A percentile compares a stretch with the other conserved stretches of the same genome.
These are phyloP conservation scores for Arthrobotrys sphaeroides DNA, from an alignment of 2,329 filamentous ascomycete genomes.

Conservation along the genomic window DNA sequence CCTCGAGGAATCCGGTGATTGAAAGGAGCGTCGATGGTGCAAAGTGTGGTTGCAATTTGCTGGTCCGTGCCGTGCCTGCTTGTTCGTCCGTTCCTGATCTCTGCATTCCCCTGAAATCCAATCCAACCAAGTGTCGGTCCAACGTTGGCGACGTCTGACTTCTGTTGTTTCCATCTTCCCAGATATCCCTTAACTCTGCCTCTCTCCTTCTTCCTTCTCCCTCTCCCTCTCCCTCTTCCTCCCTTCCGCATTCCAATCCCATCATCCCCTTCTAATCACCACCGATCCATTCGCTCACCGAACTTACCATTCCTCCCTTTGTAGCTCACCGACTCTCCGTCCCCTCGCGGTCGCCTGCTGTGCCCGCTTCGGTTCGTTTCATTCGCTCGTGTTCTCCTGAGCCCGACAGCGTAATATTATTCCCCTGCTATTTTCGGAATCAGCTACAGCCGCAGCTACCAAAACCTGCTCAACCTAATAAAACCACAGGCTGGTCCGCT, in stretches of 20 bases:
- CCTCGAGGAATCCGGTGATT: too few relatives aligned
- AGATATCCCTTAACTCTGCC: background rate
- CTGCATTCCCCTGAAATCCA: too few relatives aligned
- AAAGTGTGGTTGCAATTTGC: too few relatives aligned
- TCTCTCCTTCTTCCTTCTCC: background rate
- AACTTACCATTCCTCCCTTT: background rate
- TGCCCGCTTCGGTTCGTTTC: background rate
- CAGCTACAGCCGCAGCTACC: constrained; percentile 22
- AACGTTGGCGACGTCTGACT: too few relatives aligned
- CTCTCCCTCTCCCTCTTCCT: background rate
- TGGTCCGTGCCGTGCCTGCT: too few relatives aligned
- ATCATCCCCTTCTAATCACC: constrained; percentile 1
- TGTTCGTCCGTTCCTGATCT: too few relatives aligned
- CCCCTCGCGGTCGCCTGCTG: constrained; percentile 3
- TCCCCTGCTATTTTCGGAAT: constrained; percentile 26
- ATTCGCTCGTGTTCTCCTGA: background rate
- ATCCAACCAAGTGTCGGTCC: too few relatives aligned
- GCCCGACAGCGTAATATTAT: constrained; percentile 6
- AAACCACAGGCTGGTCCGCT: background rate
- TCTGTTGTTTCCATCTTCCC: background rate
- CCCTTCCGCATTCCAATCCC: background rate
- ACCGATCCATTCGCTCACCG: background rate
- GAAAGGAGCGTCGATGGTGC: too few relatives aligned
- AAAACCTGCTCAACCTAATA: constrained; percentile 15
- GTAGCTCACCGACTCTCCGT: background rate